Percentiles rank a stretch among this genome's conserved stretches.
These are phyloP conservation scores for Eucalyptus curtisii DNA, from an alignment of 345 rosid species.

Conservation along the genomic window DNA sequence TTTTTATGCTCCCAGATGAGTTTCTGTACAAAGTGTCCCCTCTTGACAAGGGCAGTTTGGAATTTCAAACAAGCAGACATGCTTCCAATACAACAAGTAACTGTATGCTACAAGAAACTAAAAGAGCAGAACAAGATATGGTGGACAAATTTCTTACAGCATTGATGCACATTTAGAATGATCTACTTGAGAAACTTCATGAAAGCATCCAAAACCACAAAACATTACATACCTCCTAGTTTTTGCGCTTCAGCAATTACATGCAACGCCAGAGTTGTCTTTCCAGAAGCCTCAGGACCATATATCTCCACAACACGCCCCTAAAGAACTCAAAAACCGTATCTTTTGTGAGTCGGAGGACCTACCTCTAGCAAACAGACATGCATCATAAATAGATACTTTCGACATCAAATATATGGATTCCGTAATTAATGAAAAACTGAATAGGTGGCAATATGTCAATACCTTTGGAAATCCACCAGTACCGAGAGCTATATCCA, in stretches of 20 bases:
- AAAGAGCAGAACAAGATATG: neutral
- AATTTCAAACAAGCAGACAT: neutral
- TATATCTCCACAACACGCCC: conserved; percentile 96
- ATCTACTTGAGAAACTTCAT: neutral
- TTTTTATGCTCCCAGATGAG: neutral
- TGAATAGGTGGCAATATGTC: neutral
- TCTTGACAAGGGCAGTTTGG: neutral
- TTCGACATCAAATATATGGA: neutral
- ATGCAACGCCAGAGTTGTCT: conserved; percentile 93
- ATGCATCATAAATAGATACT: neutral
- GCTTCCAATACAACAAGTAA: neutral
- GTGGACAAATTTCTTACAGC: neutral
- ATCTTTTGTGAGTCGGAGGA: neutral
- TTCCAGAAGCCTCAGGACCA: conserved; percentile 99
- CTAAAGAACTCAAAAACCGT: conserved; percentile 13
- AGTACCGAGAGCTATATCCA: conserved; percentile 74
- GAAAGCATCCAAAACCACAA: neutral
- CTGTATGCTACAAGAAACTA: neutral
- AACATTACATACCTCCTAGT: conserved; percentile 61
- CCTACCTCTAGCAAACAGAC: neutral
- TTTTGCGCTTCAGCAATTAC: conserved; percentile 97
- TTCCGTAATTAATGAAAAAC: neutral
- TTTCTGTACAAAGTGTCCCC: neutral
- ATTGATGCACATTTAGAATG: neutral
- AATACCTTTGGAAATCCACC: conserved; percentile 98